Percentiles rank a stretch among this genome's conserved stretches.
These are phyloP conservation scores for Basidiobolus meristosporus DNA, from an alignment of 371 early-diverging fungal species.

Conservation along the genomic window DNA sequence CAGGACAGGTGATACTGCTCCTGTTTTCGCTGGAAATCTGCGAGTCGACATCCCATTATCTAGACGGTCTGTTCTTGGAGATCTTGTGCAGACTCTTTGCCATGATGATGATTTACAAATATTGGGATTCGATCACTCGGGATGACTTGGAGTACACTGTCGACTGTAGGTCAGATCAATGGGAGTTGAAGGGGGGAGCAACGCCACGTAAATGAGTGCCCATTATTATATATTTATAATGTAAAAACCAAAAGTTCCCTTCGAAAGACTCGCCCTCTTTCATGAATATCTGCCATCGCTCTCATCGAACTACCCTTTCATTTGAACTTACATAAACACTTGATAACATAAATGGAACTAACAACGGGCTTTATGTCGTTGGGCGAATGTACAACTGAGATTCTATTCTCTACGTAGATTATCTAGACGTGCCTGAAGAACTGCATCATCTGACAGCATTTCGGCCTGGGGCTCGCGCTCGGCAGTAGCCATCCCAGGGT, in stretches of 20 bases:
- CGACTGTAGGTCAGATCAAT: constrained; percentile 70
- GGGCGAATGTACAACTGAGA: too few relatives aligned
- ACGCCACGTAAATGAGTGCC: too few relatives aligned
- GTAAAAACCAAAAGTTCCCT: too few relatives aligned
- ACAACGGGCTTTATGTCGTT: too few relatives aligned
- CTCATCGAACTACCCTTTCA: too few relatives aligned
- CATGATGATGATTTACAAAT: constrained; percentile 98
- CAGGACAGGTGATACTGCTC: constrained; percentile 67
- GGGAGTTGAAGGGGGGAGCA: constrained; percentile 61
- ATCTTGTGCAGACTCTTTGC: constrained; percentile 75
- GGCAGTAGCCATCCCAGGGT: too few relatives aligned
- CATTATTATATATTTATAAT: too few relatives aligned
- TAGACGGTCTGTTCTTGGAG: constrained; percentile 93
- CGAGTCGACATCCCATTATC: constrained; percentile 74
- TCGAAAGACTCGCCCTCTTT: too few relatives aligned
- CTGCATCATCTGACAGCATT: constrained; percentile 51
- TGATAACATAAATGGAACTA: too few relatives aligned
- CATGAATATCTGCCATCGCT: too few relatives aligned
- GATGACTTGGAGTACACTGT: constrained; percentile 94
- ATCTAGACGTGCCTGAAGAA: constrained; percentile 77
- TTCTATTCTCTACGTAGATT: constrained; percentile 65
- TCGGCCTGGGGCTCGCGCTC: constrained; percentile 23
- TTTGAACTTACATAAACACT: too few relatives aligned
- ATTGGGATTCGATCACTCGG: too few relatives aligned
- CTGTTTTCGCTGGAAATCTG: constrained; percentile 65